Percentiles rank a stretch among this genome's conserved stretches.
Conservation (phyloP, 495 filamentous ascomycete species). For the Ascobolus immersus region DNA sequence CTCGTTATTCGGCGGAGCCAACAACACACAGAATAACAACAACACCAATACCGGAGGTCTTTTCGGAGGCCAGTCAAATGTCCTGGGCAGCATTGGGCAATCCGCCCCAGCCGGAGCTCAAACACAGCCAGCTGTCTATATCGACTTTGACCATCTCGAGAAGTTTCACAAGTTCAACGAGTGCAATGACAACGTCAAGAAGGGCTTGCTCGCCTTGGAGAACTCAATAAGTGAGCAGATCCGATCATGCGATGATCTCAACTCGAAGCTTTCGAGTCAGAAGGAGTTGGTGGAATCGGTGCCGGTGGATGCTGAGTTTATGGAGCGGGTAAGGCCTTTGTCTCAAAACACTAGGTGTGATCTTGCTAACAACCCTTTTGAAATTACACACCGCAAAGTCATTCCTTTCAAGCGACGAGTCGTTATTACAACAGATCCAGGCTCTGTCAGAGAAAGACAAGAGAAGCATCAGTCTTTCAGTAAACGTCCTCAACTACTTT, state of each 20-base stretch:
- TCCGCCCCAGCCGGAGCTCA: background rate
- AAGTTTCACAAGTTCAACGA: slow-evolving; percentile 1
- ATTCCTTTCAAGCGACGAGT: slow-evolving; percentile 14
- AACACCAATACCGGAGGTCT: slow-evolving; percentile 7
- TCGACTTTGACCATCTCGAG: background rate
- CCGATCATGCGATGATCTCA: background rate
- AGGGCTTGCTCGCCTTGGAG: background rate
- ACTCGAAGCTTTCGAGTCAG: background rate
- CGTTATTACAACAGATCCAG: too few species aligned
- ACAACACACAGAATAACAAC: too few species aligned
- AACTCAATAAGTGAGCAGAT: background rate
- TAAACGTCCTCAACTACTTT: too few species aligned
- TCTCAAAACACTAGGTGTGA: too few species aligned
- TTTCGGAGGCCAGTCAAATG: slow-evolving; percentile 11
- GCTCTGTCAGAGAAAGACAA: too few species aligned
- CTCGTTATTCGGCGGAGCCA: background rate
- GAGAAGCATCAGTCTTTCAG: too few species aligned
- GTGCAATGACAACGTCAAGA: background rate
- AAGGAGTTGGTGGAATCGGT: background rate
- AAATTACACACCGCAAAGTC: slow-evolving; percentile 16
- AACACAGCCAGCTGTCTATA: background rate
- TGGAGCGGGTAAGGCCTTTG: too few species aligned
- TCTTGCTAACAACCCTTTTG: too few species aligned
- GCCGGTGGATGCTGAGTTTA: background rate
- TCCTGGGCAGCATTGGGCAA: too few species aligned